A percentile compares a stretch with the other conserved stretches of the same genome.
Conservation (phyloP, 768 basidiomycete species). For the Sistotremastrum niveocremeum region DNA sequence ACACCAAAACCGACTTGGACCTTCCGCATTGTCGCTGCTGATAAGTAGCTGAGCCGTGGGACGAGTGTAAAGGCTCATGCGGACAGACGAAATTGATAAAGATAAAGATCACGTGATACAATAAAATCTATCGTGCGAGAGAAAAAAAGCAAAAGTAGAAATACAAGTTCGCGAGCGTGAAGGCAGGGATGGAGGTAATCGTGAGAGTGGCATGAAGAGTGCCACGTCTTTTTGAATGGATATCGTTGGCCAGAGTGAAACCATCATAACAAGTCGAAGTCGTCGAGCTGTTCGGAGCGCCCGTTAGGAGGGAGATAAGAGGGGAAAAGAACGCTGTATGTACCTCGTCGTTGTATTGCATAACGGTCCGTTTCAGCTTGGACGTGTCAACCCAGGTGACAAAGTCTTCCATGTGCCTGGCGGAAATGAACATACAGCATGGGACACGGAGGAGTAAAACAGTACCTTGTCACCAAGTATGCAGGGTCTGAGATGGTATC, state of each 20-base stretch:
- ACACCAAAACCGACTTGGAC: slow-evolving; percentile 51
- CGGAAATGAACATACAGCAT: slow-evolving; percentile 4
- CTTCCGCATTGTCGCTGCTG: slow-evolving; percentile 19
- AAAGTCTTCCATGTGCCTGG: slow-evolving; percentile 95
- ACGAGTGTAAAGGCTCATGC: too few relatives aligned
- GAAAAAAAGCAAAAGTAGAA: too few relatives aligned
- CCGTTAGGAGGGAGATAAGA: neutral
- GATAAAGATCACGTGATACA: too few relatives aligned
- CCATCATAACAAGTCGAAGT: slow-evolving; percentile 71
- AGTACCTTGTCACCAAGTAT: slow-evolving; percentile 79
- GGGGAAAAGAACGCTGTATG: slow-evolving; percentile 10
- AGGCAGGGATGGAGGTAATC: too few relatives aligned
- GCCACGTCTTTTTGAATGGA: too few relatives aligned
- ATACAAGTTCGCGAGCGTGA: too few relatives aligned
- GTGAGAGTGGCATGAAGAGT: too few relatives aligned
- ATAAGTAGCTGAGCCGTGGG: too few relatives aligned
- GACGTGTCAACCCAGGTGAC: slow-evolving; percentile 99
- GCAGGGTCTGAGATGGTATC: slow-evolving; percentile 95
- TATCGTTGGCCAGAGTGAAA: too few relatives aligned
- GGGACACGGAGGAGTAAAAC: neutral
- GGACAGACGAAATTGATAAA: too few relatives aligned
- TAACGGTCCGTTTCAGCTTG: slow-evolving; percentile 89
- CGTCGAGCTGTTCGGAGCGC: slow-evolving; percentile 55
- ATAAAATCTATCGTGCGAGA: too few relatives aligned
- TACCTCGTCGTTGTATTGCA: slow-evolving; percentile 95